Evolutionary conservation across 176 grass and related monocot species (phyloP).

Genomic region (Puya raimondii): DNA sequence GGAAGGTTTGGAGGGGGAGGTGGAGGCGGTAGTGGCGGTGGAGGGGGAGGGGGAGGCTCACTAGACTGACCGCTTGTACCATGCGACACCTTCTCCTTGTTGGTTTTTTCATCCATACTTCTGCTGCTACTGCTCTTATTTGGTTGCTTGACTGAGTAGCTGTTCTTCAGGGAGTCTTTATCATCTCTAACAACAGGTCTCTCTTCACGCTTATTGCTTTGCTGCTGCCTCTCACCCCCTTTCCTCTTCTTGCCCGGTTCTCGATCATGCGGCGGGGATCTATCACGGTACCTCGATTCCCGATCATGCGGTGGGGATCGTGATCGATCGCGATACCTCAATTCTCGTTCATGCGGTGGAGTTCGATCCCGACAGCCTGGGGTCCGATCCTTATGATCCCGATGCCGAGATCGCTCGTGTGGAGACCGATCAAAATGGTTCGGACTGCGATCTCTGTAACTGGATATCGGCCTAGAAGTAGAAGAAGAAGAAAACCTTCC

Average conservation of each 20-base stretch:
- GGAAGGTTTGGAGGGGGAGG: constrained; percentile 27
- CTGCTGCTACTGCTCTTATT: constrained; percentile 49
- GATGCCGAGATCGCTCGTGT: constrained; percentile 45
- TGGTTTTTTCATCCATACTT: constrained; percentile 51
- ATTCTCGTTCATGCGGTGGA: constrained; percentile 11
- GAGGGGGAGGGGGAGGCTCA: constrained; percentile 39
- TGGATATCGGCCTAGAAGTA: background rate
- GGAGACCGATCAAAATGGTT: constrained; percentile 50
- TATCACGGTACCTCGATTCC: constrained; percentile 8
- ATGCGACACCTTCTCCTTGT: constrained; percentile 53
- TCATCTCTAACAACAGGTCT: constrained; percentile 15
- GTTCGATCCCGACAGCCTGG: constrained; percentile 44
- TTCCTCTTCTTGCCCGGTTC: constrained; percentile 47
- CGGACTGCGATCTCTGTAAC: constrained; percentile 57
- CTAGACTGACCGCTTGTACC: constrained; percentile 25
- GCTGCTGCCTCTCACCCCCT: constrained; percentile 30
- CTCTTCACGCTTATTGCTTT: constrained; percentile 49
- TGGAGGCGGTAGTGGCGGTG: constrained; percentile 37
- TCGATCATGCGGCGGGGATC: constrained; percentile 31
- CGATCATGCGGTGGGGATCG: constrained; percentile 14
- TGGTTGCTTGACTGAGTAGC: constrained; percentile 43
- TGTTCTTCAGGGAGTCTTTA: constrained; percentile 41
- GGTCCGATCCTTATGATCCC: constrained; percentile 55
- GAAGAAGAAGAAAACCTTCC: constrained; percentile 30
- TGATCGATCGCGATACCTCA: background rate